A percentile compares a stretch with the other conserved stretches of the same genome.
These are phyloP conservation scores for Turritis glabra DNA, from an alignment of 345 rosid genomes.

Conservation along the genomic window DNA sequence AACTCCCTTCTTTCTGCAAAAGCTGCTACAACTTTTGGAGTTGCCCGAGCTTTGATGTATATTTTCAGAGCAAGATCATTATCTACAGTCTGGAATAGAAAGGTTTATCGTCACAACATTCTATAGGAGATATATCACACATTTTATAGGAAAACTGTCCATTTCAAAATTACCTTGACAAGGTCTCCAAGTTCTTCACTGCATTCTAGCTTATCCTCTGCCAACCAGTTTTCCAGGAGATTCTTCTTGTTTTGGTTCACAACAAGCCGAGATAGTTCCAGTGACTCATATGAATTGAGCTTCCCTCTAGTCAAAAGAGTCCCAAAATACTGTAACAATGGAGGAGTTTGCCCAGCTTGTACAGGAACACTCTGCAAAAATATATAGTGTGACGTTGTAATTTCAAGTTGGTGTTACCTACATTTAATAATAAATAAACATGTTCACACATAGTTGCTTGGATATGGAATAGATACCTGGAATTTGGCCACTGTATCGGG, in stretches of 20 bases:
- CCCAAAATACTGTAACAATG: conserved; percentile 96
- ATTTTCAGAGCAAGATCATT: conserved; percentile 96
- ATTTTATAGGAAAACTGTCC: not conserved
- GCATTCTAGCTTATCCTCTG: conserved; percentile 98
- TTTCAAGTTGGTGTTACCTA: not conserved
- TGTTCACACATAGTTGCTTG: not conserved
- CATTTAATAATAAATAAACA: not conserved
- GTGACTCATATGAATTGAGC: conserved; percentile 94
- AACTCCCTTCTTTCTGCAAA: conserved; percentile 98
- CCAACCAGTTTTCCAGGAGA: conserved; percentile 95
- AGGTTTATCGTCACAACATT: not conserved
- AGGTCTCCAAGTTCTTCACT: conserved; percentile 99
- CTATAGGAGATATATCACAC: conserved; percentile 20
- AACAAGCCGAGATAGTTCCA: conserved; percentile 97
- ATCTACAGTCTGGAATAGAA: conserved; percentile 83
- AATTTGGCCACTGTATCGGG: conserved; percentile 97
- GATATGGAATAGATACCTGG: conserved; percentile 61
- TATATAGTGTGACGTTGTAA: not conserved
- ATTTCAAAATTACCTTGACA: conserved; percentile 68
- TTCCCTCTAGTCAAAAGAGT: conserved; percentile 93
- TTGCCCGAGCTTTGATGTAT: conserved; percentile 93
- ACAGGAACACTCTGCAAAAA: conserved; percentile 92
- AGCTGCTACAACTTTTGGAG: conserved; percentile 99
- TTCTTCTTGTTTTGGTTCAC: conserved; percentile 98
- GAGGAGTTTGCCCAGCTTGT: conserved; percentile 98